These are phyloP conservation scores for Leccinum griseonigrum DNA, from an alignment of 1,284 basidiomycete species.

Conservation along the genomic window DNA sequence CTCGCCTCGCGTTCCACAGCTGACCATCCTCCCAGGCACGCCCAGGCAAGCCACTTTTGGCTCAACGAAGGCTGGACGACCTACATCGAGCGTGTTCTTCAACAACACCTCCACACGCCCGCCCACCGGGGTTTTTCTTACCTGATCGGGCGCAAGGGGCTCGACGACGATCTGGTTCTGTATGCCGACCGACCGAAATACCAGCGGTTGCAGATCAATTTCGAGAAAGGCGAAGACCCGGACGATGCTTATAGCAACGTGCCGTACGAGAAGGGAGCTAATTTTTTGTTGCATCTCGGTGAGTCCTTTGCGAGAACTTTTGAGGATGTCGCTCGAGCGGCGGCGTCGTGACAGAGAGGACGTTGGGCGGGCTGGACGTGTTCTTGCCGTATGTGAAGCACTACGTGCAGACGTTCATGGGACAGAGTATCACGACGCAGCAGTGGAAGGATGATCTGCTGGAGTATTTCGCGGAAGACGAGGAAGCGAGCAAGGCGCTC, in stretches of 20 bases:
- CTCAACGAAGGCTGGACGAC: conserved; percentile 95
- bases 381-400: conserved; percentile 82
- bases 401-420: conserved; percentile 78
- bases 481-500: conserved; percentile 60
- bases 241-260: conserved; percentile 76
- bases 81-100: conserved; percentile 87
- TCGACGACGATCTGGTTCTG: conserved; percentile 69
- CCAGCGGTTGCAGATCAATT: conserved; percentile 85
- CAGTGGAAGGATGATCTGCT: conserved; percentile 90
- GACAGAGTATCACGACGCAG: conserved; percentile 83
- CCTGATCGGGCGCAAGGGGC: conserved; percentile 72
- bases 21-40: conserved; percentile 45
- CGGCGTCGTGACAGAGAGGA: conserved; percentile 51
- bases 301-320: conserved; percentile 7
- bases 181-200: conserved; percentile 60
- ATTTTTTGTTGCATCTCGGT: conserved; percentile 71
- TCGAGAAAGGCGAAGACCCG: conserved; percentile 81
- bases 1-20: neutral
- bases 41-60: conserved; percentile 81
- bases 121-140: conserved; percentile 82
- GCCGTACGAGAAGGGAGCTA: conserved; percentile 76
- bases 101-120: conserved; percentile 71
- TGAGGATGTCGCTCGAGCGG: neutral
- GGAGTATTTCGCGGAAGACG: conserved; percentile 68
- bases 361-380: conserved; percentile 83